Evolutionary conservation across 2,329 filamentous ascomycete species (phyloP).

Genomic region (Huntiella savannae): DNA sequence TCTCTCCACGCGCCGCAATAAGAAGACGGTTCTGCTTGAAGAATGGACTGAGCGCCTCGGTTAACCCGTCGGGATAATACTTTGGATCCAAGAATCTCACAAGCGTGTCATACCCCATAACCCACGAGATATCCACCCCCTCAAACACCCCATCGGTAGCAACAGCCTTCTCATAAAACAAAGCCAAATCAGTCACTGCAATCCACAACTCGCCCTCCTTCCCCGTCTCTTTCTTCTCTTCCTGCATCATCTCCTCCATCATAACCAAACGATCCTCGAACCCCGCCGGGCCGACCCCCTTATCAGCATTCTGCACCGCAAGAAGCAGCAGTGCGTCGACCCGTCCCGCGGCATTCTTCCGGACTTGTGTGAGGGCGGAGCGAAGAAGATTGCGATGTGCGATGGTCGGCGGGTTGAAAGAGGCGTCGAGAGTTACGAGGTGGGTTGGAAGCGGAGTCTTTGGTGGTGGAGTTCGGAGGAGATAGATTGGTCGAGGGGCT

Average conservation of each 20-base stretch:
- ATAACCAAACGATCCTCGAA: constrained; percentile 50
- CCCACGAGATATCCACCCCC: constrained; percentile 29
- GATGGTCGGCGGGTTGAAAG: constrained; percentile 47
- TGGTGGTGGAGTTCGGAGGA: background rate
- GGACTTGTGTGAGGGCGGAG: background rate
- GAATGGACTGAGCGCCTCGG: constrained; percentile 37
- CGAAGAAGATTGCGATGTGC: constrained; percentile 25
- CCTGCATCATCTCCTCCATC: constrained; percentile 50
- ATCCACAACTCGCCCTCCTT: constrained; percentile 43
- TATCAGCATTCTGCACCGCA: constrained; percentile 46
- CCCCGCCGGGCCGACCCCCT: constrained; percentile 44
- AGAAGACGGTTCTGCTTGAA: constrained; percentile 38
- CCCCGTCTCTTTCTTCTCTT: constrained; percentile 42
- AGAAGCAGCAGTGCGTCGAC: constrained; percentile 37
- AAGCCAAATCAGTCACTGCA: constrained; percentile 50
- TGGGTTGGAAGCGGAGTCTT: background rate
- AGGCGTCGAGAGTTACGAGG: constrained; percentile 45
- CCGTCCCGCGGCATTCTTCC: constrained; percentile 1
- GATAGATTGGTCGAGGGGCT: background rate
- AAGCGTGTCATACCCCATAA: constrained; percentile 59
- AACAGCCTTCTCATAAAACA: constrained; percentile 52
- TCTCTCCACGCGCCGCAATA: constrained; percentile 16
- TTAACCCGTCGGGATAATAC: constrained; percentile 34
- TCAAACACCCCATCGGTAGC: constrained; percentile 28
- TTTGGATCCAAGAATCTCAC: constrained; percentile 53